Percentiles rank a stretch among this genome's conserved stretches.
Evolutionary conservation across 441 rosid species (phyloP).

Genomic region (Euphorbia schlechtendalii): DNA sequence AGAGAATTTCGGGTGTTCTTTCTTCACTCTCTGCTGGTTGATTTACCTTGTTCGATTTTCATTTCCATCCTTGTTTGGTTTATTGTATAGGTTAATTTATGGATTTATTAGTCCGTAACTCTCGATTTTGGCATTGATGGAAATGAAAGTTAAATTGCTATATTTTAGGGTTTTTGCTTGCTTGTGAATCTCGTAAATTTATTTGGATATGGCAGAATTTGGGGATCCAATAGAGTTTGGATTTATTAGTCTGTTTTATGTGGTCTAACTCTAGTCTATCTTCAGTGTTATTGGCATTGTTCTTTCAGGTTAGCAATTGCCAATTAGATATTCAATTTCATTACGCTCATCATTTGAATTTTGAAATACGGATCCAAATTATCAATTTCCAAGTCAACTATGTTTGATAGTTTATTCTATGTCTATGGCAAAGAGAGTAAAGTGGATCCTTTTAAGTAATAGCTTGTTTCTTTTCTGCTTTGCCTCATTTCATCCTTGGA

Average conservation of each 20-base stretch:
- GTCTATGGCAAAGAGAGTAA: too few species aligned
- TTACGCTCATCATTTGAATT: not conserved
- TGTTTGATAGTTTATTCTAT: too few species aligned
- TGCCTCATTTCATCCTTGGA: too few species aligned
- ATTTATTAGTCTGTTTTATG: not conserved
- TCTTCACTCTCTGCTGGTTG: not conserved
- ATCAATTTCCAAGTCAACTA: not conserved
- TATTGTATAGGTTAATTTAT: constrained; percentile 1
- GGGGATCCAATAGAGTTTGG: constrained; percentile 14
- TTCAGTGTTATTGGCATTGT: not conserved
- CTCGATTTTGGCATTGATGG: not conserved
- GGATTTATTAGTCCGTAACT: constrained; percentile 3
- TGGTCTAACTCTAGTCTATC: constrained; percentile 3
- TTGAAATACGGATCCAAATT: not conserved
- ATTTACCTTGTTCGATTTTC: not conserved
- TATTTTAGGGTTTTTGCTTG: constrained; percentile 12
- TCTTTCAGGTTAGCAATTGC: not conserved
- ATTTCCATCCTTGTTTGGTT: not conserved
- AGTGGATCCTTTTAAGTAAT: too few species aligned
- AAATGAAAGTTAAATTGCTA: constrained; percentile 5
- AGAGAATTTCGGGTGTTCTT: constrained; percentile 75
- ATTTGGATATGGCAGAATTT: not conserved
- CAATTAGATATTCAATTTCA: not conserved
- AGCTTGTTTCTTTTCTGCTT: too few species aligned
- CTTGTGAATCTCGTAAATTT: not conserved